Base-by-base conservation (phyloP, 345 rosid species). In the Garcia nutans region DNA sequence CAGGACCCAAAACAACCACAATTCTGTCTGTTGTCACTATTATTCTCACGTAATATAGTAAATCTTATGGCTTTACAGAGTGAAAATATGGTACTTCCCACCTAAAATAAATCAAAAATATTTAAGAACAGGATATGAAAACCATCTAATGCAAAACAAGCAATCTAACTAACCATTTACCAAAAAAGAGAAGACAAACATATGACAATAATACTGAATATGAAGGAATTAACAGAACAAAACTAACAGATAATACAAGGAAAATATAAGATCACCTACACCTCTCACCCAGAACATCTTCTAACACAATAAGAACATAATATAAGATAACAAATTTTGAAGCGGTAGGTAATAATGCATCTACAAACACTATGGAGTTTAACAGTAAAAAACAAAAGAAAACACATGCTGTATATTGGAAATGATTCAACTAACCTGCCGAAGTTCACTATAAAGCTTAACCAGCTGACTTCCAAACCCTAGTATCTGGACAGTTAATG, bases 51-150 rank as follows among this genome's bases (percentile, higher is more conserved):
- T 74, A 79, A 72, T 56, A 80, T 59, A 66, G 88, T 54, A 67
- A 78, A 84, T 87, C 99, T 90, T 50, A 80, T 83, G 66, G 98
- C 92, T 85, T 89, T 87, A 87, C 90, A 88, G 45, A 96, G 86
- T 41, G 91, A 74, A 85, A 85, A 88, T 74, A 89, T 80, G 78
- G 83, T 77, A 84, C 58, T 86, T 76, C 83, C 85, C 84, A 91
- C 98, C 99, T 93, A 82, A 87, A 88, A 63, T 65, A 83, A 19
- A 61, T 59, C 56, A 77, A 49, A 70, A 81, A 73, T 42, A 64
- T 61, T 61, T 65, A 26, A 72, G 61, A 71, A 71, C 7, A 26
- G 70, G 59, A 44, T 47, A 61, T 79, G 70, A 75, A 74, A 74
- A 62, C 58, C 63, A 70, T 31, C 37, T 23, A 64, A 72, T 22